These are phyloP conservation scores for Acanthamoeba triangularis DNA, from an alignment of 208 protist species.

Conservation along the genomic window DNA sequence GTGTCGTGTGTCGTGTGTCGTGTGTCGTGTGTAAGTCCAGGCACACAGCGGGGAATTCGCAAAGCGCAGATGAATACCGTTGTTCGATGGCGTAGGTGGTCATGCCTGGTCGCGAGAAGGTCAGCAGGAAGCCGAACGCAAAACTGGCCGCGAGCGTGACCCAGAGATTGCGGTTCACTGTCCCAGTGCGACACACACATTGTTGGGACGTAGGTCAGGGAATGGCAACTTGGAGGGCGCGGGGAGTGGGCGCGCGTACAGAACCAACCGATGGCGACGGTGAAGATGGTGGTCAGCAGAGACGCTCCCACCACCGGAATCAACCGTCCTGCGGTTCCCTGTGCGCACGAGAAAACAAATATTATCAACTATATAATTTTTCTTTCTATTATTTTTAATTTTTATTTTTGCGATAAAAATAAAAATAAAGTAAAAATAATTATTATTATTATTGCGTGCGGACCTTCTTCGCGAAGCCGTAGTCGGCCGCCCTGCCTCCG, in stretches of 20 bases:
- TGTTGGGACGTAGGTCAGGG: background rate
- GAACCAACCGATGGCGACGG: background rate
- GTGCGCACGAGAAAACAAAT: background rate
- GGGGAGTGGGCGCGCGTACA: background rate
- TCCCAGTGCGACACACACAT: background rate
- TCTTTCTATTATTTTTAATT: no score
- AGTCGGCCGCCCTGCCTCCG: background rate
- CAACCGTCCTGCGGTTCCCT: constrained; percentile 2
- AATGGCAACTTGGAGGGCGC: background rate
- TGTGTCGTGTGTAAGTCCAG: background rate
- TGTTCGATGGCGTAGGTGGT: constrained; percentile 22
- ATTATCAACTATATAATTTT: no score
- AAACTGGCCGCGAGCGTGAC: constrained; percentile 19
- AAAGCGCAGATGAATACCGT: background rate
- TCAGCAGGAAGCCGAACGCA: constrained; percentile 18
- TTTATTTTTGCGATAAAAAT: no score
- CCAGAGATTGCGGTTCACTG: constrained; percentile 37
- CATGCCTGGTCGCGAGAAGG: constrained; percentile 13
- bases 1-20: background rate
- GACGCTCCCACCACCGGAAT: background rate
- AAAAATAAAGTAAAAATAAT: background rate
- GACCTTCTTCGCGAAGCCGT: background rate
- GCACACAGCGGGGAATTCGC: background rate
- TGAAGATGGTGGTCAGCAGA: background rate
- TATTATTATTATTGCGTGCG: no score